Conservation (phyloP, 2,329 filamentous ascomycete genomes). For the Sclerotinia subarctica region DNA sequence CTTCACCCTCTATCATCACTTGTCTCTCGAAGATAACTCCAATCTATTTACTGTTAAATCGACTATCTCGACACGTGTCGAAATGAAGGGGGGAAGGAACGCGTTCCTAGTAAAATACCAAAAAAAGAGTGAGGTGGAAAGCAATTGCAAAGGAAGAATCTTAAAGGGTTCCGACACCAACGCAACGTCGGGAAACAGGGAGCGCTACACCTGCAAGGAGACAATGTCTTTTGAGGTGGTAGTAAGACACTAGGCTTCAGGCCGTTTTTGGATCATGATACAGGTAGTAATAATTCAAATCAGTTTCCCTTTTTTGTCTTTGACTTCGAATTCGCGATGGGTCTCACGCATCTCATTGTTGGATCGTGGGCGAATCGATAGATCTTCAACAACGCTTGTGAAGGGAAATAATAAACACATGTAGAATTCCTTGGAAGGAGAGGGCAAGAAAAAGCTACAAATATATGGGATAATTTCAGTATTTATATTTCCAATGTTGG, state of each 20-base stretch:
- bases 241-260: neutral
- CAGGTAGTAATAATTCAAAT: neutral
- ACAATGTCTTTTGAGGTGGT: neutral
- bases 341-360: neutral
- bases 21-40: neutral
- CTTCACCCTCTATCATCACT: conserved; percentile 1
- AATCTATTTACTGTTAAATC: no score
- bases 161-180: neutral
- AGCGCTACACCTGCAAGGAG: neutral
- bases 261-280: neutral
- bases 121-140: neutral
- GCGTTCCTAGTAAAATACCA: neutral
- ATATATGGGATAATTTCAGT: neutral
- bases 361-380: neutral
- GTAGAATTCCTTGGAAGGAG: neutral
- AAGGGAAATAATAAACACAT: neutral
- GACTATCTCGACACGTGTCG: neutral
- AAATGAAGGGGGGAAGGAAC: neutral
- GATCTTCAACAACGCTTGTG: neutral
- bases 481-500: conserved; percentile 5
- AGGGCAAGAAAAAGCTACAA: neutral
- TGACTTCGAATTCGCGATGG: neutral
- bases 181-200: neutral
- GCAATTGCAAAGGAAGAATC: neutral
- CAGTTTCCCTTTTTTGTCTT: neutral